Evolutionary conservation across 2,329 filamentous ascomycete species (phyloP), one percentile per base, ranked within the genome.

Genomic region (Thelonectria discophora): DNA sequence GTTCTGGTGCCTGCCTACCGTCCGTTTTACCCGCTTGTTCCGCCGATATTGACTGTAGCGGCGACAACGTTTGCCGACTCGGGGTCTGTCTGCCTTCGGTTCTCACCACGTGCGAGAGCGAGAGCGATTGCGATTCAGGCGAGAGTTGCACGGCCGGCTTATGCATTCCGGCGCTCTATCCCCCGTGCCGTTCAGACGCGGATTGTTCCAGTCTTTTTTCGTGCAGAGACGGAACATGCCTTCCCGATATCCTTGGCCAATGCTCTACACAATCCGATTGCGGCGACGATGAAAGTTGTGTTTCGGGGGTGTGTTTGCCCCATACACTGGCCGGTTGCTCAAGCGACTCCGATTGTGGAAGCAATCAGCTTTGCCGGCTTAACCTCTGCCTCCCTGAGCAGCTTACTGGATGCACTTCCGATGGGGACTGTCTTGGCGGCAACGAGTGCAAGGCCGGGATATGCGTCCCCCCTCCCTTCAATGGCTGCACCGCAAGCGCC

Each of bases 331-430:
- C 55, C 3, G 24, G 34, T 2, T 62, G 60, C 18, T 58, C 34
- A 3, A 39, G 10, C n/a, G 60, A 58, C 34, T 27, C 43, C 5
- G 42, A 58, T 13, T 62, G 60, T 17, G 55, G 34, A 12, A 20
- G 18, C 2, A 52, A 39, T 27, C 60, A 58, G n/a, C 49, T 62
- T 4, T 62, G 60, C 43, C 27, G 60, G 30, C 60, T 62, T 2
- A 49, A 55, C 5, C 27, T 32, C 10, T 62, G 60, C 49, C n/a
- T 62, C 3, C 60, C 60, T 9, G 17, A 55, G 37, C 24, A 45
- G 2, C 9, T 58, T 5, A 17, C 9, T 2, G 30, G 24, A 8
- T 64, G 55, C 7, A 10, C 40, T 9, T 53, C 52, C n/a, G 34
- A 43, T 27, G 46, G n/a, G 7, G 42, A 60, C 17, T 58, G 57